phyloP scores from a whole-genome alignment of 192 early-diverging fungal genomes.

The Mortierella alpina region DNA sequence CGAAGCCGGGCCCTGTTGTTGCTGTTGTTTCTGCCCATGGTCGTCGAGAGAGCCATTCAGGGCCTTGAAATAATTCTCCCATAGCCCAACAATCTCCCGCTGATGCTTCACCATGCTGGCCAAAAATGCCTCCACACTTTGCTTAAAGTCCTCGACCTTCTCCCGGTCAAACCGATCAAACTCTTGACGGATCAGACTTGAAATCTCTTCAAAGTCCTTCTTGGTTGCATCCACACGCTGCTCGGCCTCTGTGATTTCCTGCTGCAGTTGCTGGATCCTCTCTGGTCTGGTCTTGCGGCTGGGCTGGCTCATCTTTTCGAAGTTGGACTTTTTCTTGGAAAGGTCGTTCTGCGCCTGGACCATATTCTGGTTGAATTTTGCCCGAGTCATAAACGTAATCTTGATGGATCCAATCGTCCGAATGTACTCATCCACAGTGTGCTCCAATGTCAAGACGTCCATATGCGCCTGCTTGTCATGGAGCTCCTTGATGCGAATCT shows the following conservation, averaged over 20 bases:
- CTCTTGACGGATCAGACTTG: constrained; percentile 76
- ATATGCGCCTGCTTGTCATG: constrained; percentile 82
- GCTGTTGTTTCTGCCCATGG: constrained; percentile 4
- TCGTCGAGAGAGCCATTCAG: constrained; percentile 29
- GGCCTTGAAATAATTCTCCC: constrained; percentile 52
- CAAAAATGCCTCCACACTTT: constrained; percentile 77
- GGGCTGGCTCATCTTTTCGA: constrained; percentile 69
- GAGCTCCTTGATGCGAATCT: constrained; percentile 81
- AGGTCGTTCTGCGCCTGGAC: constrained; percentile 78
- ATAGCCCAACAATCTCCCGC: constrained; percentile 69
- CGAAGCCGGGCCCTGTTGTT: background rate
- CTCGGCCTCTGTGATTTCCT: constrained; percentile 54
- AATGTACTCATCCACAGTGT: constrained; percentile 90
- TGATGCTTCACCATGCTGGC: constrained; percentile 82
- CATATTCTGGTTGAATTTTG: constrained; percentile 73
- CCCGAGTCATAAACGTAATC: constrained; percentile 81
- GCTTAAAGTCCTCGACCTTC: constrained; percentile 84
- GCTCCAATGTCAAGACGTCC: constrained; percentile 79
- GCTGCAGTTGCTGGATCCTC: constrained; percentile 23
- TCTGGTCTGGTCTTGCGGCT: constrained; percentile 40
- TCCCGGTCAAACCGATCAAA: constrained; percentile 83
- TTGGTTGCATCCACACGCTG: constrained; percentile 58
- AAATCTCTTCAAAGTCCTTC: constrained; percentile 82
- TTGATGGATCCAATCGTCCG: constrained; percentile 87
- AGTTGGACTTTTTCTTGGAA: constrained; percentile 71